These are phyloP conservation scores for Canariomyces notabilis DNA, from an alignment of 2,329 filamentous ascomycete genomes.

Conservation along the genomic window DNA sequence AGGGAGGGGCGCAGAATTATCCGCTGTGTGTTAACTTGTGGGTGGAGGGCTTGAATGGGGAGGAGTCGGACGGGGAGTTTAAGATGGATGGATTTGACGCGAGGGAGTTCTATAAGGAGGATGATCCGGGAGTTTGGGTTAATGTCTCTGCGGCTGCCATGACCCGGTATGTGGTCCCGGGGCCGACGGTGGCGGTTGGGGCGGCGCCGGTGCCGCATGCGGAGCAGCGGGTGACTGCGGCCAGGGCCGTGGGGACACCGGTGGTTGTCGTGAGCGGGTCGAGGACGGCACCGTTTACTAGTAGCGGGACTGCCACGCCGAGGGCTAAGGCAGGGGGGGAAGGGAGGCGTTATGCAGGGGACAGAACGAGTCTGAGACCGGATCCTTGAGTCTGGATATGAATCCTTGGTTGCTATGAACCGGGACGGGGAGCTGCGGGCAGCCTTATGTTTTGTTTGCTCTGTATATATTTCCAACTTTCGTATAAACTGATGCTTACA, in stretches of 20 bases:
- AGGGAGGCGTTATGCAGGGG: constrained; percentile 3
- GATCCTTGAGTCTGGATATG: background rate
- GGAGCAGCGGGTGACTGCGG: constrained; percentile 19
- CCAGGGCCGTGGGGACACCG: constrained; percentile 23
- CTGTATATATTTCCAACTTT: too few species aligned
- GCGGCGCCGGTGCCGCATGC: constrained; percentile 25
- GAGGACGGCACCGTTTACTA: constrained; percentile 20
- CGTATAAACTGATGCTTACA: too few species aligned
- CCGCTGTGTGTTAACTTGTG: constrained; percentile 30
- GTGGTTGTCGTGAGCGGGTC: constrained; percentile 23
- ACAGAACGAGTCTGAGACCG: background rate
- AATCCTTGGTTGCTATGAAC: too few species aligned
- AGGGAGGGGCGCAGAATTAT: constrained; percentile 30
- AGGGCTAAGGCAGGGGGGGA: background rate
- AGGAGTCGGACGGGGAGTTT: background rate
- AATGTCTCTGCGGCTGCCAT: constrained; percentile 22
- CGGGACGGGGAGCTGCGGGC: too few species aligned
- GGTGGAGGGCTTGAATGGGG: constrained; percentile 18
- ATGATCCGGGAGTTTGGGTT: constrained; percentile 25
- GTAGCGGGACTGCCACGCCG: background rate
- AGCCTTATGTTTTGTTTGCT: too few species aligned
- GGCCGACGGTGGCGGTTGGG: constrained; percentile 25
- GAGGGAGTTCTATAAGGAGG: constrained; percentile 23
- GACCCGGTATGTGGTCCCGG: constrained; percentile 26
- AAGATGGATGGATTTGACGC: constrained; percentile 18